Evolutionary conservation across 768 basidiomycete species (phyloP).

Genomic region (Tricholoma flavovirens): DNA sequence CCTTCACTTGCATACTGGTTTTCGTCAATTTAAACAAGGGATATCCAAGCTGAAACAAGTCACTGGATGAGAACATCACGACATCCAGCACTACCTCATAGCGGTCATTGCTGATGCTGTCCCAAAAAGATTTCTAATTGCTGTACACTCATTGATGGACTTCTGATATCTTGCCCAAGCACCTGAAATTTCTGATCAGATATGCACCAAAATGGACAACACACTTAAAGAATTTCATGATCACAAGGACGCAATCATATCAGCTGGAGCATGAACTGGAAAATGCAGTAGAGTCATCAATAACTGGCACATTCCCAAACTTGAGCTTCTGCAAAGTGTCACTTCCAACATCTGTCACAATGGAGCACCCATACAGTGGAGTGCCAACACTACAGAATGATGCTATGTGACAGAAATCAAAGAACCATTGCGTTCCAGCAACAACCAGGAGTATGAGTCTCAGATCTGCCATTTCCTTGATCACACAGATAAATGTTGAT

Average conservation of each 20-base stretch:
- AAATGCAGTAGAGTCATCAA: neutral
- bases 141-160: conserved; percentile 18
- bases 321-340: neutral
- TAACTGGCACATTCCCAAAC: neutral
- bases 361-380: conserved; percentile 7
- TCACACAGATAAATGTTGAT: conserved; percentile 6
- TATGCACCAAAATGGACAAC: neutral
- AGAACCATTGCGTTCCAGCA: neutral
- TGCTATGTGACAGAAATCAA: conserved; percentile 9
- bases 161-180: neutral
- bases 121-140: conserved; percentile 21
- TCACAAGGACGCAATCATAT: neutral
- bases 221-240: neutral
- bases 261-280: neutral
- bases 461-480: conserved; percentile 9
- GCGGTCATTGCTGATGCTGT: conserved; percentile 29
- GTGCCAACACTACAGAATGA: conserved; percentile 6
- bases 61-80: too few species aligned
- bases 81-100: too few species aligned
- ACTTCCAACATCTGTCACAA: conserved; percentile 1
- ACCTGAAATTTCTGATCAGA: neutral
- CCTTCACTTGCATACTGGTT: conserved; percentile 30
- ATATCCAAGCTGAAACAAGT: conserved; percentile 36
- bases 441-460: conserved; percentile 7
- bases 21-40: conserved; percentile 33